Conservation (phyloP, 257 asterid genomes). For the Hygrophila difformis region DNA sequence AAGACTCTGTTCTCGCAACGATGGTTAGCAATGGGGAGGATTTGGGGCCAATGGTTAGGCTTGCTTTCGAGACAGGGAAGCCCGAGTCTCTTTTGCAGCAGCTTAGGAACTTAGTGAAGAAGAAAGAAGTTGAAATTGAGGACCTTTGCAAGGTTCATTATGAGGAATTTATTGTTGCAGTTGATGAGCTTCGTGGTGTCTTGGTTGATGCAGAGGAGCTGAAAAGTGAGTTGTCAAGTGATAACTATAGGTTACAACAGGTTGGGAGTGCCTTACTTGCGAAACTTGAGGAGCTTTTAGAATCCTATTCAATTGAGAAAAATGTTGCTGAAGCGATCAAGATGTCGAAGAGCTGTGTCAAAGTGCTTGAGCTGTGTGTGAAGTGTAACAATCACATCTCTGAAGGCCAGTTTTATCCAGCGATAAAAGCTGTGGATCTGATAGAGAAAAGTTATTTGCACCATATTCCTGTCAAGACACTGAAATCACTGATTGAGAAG, state of each 20-base stretch:
- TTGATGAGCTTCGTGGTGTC: constrained; percentile 93
- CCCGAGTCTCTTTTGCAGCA: constrained; percentile 77
- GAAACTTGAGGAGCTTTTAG: constrained; percentile 85
- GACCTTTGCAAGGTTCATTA: constrained; percentile 93
- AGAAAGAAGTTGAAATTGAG: constrained; percentile 87
- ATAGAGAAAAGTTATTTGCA: constrained; percentile 66
- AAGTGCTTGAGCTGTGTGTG: constrained; percentile 72
- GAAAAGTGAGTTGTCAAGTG: constrained; percentile 74
- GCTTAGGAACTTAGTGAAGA: constrained; percentile 62
- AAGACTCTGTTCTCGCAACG: constrained; percentile 79
- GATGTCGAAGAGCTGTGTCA: constrained; percentile 66
- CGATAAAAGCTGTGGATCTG: constrained; percentile 78
- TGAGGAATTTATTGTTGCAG: constrained; percentile 83
- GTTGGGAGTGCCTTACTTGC: constrained; percentile 64
- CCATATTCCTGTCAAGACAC: constrained; percentile 53
- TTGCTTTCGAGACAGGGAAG: constrained; percentile 63
- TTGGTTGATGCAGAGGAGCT: constrained; percentile 91
- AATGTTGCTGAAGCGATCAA: constrained; percentile 78
- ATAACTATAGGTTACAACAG: constrained; percentile 70
- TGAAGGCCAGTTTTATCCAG: constrained; percentile 79
- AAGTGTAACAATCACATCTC: constrained; percentile 71
- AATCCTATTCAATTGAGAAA: constrained; percentile 60
- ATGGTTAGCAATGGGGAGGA: constrained; percentile 80
- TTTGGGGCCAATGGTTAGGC: constrained; percentile 87
- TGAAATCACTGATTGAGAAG: constrained; percentile 45